Evolutionary conservation across 352 stramenopile genomes (phyloP).

Genomic region (Elongisporangium undulatum): DNA sequence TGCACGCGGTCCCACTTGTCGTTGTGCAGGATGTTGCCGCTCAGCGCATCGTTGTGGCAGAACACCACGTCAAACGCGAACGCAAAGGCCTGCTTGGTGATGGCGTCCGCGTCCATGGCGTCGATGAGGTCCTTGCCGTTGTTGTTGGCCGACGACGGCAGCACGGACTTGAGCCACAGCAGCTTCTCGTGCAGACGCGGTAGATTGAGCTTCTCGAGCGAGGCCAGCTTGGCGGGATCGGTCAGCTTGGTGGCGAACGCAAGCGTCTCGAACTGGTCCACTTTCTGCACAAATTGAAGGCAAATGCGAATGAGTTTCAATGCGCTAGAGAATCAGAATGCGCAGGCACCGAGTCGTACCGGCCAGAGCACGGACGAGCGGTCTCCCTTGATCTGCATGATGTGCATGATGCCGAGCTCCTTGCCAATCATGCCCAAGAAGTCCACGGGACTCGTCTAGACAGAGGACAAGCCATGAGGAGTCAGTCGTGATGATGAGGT

Average conservation of each 20-base stretch:
- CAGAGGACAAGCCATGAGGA: no score
- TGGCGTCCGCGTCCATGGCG: constrained; percentile 48
- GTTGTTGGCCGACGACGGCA: constrained; percentile 68
- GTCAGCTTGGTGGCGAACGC: constrained; percentile 55
- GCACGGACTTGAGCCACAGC: constrained; percentile 76
- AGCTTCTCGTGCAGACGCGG: constrained; percentile 55
- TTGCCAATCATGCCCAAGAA: constrained; percentile 84
- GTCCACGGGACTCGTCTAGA: constrained; percentile 58
- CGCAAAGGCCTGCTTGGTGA: constrained; percentile 65
- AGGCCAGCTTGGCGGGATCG: constrained; percentile 51
- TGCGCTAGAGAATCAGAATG: not conserved
- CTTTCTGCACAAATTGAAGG: constrained; percentile 24
- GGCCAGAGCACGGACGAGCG: constrained; percentile 65
- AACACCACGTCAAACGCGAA: constrained; percentile 87
- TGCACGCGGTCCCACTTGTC: constrained; percentile 78
- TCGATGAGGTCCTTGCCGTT: constrained; percentile 56
- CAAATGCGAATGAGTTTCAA: constrained; percentile 1
- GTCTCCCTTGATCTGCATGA: constrained; percentile 71
- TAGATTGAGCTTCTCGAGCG: constrained; percentile 63
- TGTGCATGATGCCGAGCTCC: constrained; percentile 87
- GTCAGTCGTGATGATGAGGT: no score
- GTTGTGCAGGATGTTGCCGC: constrained; percentile 82
- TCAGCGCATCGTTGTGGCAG: constrained; percentile 93
- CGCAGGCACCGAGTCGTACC: constrained; percentile 7
- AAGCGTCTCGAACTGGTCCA: constrained; percentile 78